Base-by-base conservation (phyloP, 345 rosid genomes). In the Camelina laxa region DNA sequence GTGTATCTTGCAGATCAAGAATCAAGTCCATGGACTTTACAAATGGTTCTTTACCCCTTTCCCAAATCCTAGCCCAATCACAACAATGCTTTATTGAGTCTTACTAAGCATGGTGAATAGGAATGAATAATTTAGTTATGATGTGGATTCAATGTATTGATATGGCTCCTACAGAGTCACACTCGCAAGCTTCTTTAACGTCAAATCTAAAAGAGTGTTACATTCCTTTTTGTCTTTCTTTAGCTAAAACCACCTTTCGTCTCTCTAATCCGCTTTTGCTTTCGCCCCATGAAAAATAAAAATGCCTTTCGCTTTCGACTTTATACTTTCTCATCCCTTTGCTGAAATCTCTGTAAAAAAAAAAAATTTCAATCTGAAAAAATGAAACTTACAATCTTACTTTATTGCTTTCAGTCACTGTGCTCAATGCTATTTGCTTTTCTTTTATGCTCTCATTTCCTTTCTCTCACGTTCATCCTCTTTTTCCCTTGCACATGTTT, bases 181-280 rank as follows among this genome's bases (percentile, higher is more conserved):
- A 15, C 69, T 69, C 10, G 22, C 59, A 67, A 54, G 20, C 64
- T 69, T 61, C 75, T 69, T 61, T 61, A 56, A 7, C 47, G 75
- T 76, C 75, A 69, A 62, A 69, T 69, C 70, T 19, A 22, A 65
- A 77, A 59, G 75, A 70, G 66, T 9, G 76, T 38, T 58, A 44
- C 65, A 69, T 72, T 59, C 36, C 68, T 51, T 77, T 77, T 77
- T 77, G 80, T 77, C 76, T 65, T 77, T 77, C 80, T 71, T 71
- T 65, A 71, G 64, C 75, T 17, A 70, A 21, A 50, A 41, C 63
- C 60, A 76, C 65, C 80, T 67, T 61, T 75, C 31, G 8, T 30
- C 65, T 50, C 75, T 77, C 67, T 58, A 77, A 71, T 57, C 50
- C 50, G 15, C 76, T 71, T 77, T 77, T 64, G 72, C 72, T 70